Evolutionary conservation across 768 basidiomycete species (phyloP), one percentile per base, ranked within the genome.

Genomic region (Auricularia cornea): DNA sequence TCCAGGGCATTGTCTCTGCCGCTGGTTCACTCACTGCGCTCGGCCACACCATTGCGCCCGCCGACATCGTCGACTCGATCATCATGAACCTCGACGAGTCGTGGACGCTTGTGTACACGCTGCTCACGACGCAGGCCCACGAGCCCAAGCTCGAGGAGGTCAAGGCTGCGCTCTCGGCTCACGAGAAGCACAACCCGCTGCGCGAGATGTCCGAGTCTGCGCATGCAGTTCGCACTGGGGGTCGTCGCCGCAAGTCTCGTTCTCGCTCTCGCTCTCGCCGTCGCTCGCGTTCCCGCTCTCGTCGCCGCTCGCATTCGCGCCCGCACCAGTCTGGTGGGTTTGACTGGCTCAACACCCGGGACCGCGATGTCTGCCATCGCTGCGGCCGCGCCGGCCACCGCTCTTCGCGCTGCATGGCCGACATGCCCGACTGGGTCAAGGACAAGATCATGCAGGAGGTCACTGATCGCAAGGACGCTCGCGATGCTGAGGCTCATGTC

Each of bases 381-480:
- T 66, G 66, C 41, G 66, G 66, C 29, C 64, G 60, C 16, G 29
- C 54, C 16, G 60, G 60, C 23, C 66, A 66, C 41, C 60, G 60
- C 38, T 60, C 66, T 2, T 64, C 64, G 18, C 60, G 60, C 18
- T 66, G 66, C 38, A 62, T 66, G 41, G 11, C 31, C 23, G 64
- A 64, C 41, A 66, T 66, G 66, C 66, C 66, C 11, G 31, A 62
- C 44, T 30, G 57, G 20, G 61, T 66, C 63, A 66, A 66, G 64
- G 64, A 65, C 54, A 64, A 40, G 63, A 60, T 65, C 30, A 56
- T 65, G 38, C 38, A 18, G 8, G 38, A 40, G 38, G 38, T 40
- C 38, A 18, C 8, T 40, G 38, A 40, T 18, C 38, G 38, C 38
- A 18, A 8, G 8, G 38, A 8, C 18, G 18, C 38, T 40, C 38